Conservation (phyloP, 352 stramenopile species). For the Thalassiosira hispida region DNA sequence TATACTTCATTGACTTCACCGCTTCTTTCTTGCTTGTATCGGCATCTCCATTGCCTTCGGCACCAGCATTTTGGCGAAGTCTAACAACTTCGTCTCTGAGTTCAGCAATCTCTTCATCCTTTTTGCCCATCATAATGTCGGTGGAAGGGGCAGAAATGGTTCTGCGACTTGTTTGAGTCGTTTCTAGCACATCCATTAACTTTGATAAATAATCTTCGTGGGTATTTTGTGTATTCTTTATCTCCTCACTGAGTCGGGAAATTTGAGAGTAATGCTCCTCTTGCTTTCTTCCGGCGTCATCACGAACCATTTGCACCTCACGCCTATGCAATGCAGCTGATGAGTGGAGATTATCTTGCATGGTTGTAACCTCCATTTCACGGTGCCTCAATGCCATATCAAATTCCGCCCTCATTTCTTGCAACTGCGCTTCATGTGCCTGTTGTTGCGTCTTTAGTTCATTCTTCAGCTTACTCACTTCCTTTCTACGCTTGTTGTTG, state of each 20-base stretch:
- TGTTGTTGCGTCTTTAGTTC: conserved; percentile 57
- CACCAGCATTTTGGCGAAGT: conserved; percentile 4
- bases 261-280: conserved; percentile 59
- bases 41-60: background rate
- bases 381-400: conserved; percentile 40
- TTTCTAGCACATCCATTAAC: conserved; percentile 74
- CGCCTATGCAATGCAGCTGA: conserved; percentile 24
- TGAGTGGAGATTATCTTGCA: conserved; percentile 34
- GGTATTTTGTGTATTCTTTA: conserved; percentile 59
- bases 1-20: conserved; percentile 52
- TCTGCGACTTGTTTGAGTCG: conserved; percentile 51
- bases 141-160: background rate
- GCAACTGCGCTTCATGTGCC: conserved; percentile 43
- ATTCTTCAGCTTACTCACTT: conserved; percentile 51
- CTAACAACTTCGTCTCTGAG: conserved; percentile 39
- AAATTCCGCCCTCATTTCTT: conserved; percentile 58
- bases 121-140: conserved; percentile 26
- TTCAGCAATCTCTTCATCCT: conserved; percentile 47
- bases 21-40: conserved; percentile 37
- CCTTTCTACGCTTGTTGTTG: conserved; percentile 44
- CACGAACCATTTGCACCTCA: conserved; percentile 43
- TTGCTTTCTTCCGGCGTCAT: conserved; percentile 50
- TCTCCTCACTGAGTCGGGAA: conserved; percentile 55
- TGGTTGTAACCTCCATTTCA: conserved; percentile 35
- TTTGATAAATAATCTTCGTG: conserved; percentile 72